These are phyloP conservation scores for Colletotrichum sp. DNA, from an alignment of 2,329 filamentous ascomycete genomes.

Conservation along the genomic window DNA sequence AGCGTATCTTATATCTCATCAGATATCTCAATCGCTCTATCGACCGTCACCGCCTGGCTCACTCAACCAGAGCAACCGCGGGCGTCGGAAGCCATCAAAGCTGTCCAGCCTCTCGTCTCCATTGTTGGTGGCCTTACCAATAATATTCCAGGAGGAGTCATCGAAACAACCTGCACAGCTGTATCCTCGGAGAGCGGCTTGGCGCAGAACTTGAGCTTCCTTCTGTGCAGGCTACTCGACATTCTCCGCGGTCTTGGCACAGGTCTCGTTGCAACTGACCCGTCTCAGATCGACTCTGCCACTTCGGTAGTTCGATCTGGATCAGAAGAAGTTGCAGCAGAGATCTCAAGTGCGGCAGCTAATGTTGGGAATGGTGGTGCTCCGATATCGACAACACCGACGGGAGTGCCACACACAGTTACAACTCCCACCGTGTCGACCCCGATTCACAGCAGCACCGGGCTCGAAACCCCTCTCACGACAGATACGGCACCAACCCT, in stretches of 20 bases:
- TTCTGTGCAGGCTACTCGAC: neutral
- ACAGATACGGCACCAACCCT: neutral
- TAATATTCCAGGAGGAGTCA: no score
- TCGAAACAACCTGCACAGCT: no score
- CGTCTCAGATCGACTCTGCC: neutral
- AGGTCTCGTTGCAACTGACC: neutral
- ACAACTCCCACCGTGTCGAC: neutral
- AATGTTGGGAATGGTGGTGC: neutral
- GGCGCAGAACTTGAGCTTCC: rapidly evolving
- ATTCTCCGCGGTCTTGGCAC: neutral
- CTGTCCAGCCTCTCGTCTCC: neutral
- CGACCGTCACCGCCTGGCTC: neutral
- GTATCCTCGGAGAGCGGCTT: rapidly evolving
- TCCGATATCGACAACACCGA: neutral
- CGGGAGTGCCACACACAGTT: neutral
- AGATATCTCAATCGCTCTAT: neutral
- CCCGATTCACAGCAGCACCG: neutral
- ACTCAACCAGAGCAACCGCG: neutral
- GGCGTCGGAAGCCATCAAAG: neutral
- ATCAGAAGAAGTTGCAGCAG: neutral
- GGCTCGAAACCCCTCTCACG: neutral
- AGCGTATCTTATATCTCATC: neutral
- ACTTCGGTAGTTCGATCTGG: neutral
- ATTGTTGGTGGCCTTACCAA: neutral
- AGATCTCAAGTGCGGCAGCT: neutral